Percentiles rank a stretch among this genome's conserved stretches.
phyloP scores from a whole-genome alignment of 805 yeast species.

The Osmozyma mogii region DNA sequence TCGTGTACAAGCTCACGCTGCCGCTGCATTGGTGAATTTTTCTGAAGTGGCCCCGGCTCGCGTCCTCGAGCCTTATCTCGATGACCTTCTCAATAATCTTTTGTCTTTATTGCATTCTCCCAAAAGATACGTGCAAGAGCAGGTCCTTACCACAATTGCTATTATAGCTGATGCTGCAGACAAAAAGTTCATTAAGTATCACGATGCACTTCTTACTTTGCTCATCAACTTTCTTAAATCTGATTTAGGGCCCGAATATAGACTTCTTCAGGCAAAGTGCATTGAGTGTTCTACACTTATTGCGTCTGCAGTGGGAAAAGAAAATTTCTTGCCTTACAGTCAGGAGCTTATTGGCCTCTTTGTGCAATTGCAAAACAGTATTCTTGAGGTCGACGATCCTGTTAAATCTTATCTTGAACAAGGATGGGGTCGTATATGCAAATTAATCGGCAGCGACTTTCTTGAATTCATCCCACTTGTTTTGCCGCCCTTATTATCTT shows the following conservation, averaged over 20 bases:
- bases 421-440: slow-evolving; percentile 94
- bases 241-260: slow-evolving; percentile 71
- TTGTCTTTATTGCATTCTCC: slow-evolving; percentile 75
- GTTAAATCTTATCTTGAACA: slow-evolving; percentile 80
- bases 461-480: slow-evolving; percentile 77
- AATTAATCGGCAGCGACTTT: slow-evolving; percentile 77
- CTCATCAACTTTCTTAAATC: slow-evolving; percentile 70
- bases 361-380: slow-evolving; percentile 58
- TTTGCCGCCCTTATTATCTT: slow-evolving; percentile 77
- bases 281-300: slow-evolving; percentile 93
- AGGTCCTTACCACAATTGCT: slow-evolving; percentile 92
- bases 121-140: slow-evolving; percentile 92
- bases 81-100: slow-evolving; percentile 65
- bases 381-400: slow-evolving; percentile 71
- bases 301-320: slow-evolving; percentile 92
- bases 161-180: slow-evolving; percentile 96
- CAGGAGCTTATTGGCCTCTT: slow-evolving; percentile 66
- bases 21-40: slow-evolving; percentile 95
- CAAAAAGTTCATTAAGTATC: slow-evolving; percentile 78
- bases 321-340: slow-evolving; percentile 71
- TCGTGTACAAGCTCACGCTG: slow-evolving; percentile 96
- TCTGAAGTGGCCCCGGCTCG: slow-evolving; percentile 87
- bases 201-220: slow-evolving; percentile 90
- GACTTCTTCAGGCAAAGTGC: slow-evolving; percentile 82
- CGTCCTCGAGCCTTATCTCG: slow-evolving; percentile 86